Evolutionary conservation across 176 grass and related monocot genomes (phyloP).

Genomic region (Triticum turgidum): DNA sequence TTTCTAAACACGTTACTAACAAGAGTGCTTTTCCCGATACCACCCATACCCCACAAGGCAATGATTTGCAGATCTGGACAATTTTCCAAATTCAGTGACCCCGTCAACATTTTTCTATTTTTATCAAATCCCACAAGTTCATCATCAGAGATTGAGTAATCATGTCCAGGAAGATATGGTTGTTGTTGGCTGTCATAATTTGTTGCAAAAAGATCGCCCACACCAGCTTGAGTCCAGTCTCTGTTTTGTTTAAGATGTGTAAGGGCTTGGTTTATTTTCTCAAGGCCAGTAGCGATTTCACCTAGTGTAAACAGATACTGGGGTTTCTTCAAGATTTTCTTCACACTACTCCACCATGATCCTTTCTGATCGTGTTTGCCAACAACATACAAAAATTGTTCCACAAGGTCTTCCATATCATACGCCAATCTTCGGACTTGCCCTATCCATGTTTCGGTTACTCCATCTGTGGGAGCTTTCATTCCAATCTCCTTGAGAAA

Average conservation of each 20-base stretch:
- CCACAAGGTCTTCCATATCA: conserved; percentile 38
- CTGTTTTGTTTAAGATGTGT: neutral
- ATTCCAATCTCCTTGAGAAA: conserved; percentile 11
- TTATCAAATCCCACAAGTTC: conserved; percentile 36
- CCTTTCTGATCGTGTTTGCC: neutral
- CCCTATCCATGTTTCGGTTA: conserved; percentile 27
- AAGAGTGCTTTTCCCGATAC: conserved; percentile 50
- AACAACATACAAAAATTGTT: conserved; percentile 33
- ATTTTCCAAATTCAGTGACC: neutral
- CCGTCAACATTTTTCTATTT: conserved; percentile 19
- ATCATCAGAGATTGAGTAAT: conserved; percentile 15
- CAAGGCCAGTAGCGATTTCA: neutral
- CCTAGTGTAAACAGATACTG: neutral
- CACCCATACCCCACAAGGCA: conserved; percentile 50
- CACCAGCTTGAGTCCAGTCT: neutral
- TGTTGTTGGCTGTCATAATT: neutral
- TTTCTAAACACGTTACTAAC: conserved; percentile 18
- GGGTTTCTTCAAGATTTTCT: conserved; percentile 7
- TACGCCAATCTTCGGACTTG: conserved; percentile 31
- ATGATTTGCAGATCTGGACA: neutral
- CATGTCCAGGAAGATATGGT: neutral
- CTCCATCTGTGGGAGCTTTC: neutral
- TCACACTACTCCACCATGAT: neutral
- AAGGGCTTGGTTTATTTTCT: conserved; percentile 5
- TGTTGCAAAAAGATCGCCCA: neutral